Conservation (phyloP, 179 eudicot genomes). For the Heliamphora pulchella region DNA sequence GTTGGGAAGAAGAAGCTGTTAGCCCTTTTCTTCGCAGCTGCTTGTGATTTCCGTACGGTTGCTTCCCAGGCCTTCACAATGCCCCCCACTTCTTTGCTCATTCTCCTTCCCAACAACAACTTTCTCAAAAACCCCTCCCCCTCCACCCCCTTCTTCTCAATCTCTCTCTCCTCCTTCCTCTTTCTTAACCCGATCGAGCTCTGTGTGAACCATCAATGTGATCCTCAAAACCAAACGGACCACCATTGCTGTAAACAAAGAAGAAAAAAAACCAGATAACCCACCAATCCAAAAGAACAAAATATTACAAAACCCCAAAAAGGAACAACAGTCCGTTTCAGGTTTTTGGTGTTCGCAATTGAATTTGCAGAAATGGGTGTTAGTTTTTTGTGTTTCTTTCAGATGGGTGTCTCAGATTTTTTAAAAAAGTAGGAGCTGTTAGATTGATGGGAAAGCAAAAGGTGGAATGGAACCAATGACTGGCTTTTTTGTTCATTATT, state of each 20-base stretch:
- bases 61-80: slow-evolving; percentile 60
- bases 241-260: slow-evolving; percentile 11
- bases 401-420: slow-evolving; percentile 24
- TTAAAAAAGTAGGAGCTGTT: slow-evolving; percentile 13
- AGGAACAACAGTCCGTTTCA: slow-evolving; percentile 10
- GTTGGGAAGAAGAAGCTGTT: slow-evolving; percentile 52
- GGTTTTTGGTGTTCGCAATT: not conserved
- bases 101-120: slow-evolving; percentile 27
- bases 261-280: not conserved
- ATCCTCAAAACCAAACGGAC: slow-evolving; percentile 11
- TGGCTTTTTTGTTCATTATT: slow-evolving; percentile 21
- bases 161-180: slow-evolving; percentile 3
- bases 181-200: slow-evolving; percentile 22
- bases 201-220: slow-evolving; percentile 17
- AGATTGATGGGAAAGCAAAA: slow-evolving; percentile 16
- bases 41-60: slow-evolving; percentile 46
- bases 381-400: slow-evolving; percentile 18
- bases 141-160: not conserved
- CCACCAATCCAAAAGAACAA: slow-evolving; percentile 3
- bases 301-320: slow-evolving; percentile 15
- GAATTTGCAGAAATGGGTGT: slow-evolving; percentile 25
- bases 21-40: slow-evolving; percentile 49
- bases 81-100: slow-evolving; percentile 58
- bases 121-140: slow-evolving; percentile 13
- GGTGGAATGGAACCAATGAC: slow-evolving; percentile 19